phyloP scores from a whole-genome alignment of 345 rosid genomes.

The Rhodamnia rubescens region DNA sequence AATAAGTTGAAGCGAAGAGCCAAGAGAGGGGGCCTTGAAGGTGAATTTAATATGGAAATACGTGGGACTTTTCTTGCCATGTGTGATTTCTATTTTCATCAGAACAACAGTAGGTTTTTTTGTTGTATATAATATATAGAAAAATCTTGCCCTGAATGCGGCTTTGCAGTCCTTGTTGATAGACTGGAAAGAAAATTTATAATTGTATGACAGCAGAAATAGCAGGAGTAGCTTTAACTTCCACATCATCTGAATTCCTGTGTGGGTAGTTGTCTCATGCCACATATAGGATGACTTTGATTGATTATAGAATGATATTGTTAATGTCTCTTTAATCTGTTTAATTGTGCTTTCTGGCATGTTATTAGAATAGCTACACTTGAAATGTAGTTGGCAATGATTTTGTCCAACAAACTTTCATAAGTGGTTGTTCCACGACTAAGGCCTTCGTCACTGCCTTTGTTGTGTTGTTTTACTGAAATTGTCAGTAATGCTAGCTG shows the following conservation, averaged over 20 bases:
- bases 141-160: neutral
- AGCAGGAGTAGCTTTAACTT: neutral
- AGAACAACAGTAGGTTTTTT: neutral
- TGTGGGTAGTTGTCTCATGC: neutral
- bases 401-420: neutral
- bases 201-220: neutral
- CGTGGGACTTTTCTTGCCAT: neutral
- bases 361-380: neutral
- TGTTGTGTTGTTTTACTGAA: neutral
- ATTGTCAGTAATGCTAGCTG: neutral
- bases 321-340: neutral
- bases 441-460: neutral
- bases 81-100: neutral
- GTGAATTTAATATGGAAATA: neutral
- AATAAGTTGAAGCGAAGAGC: neutral
- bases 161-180: neutral
- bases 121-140: too few species aligned
- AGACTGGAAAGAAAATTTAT: neutral
- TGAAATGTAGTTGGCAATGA: neutral
- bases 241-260: neutral
- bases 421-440: neutral
- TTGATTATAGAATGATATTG: neutral
- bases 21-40: neutral
- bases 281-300: neutral
- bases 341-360: neutral